Evolutionary conservation across 192 early-diverging fungal species (phyloP).

Genomic region (Rhizophlyctis rosea): DNA sequence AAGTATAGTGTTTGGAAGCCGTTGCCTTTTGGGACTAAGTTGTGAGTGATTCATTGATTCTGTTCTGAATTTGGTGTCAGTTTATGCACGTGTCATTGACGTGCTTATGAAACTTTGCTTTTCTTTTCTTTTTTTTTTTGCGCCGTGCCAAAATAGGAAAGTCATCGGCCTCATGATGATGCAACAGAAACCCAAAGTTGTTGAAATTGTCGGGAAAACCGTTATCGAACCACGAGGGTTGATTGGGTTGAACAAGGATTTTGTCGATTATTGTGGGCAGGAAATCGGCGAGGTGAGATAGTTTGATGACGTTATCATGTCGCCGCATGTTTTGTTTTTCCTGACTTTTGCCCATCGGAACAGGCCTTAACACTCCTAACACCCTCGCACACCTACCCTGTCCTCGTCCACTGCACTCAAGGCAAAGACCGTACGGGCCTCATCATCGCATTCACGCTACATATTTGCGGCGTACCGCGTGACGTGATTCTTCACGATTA

Average conservation of each 20-base stretch:
- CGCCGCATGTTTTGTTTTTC: background rate
- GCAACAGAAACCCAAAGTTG: conserved; percentile 17
- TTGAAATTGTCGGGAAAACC: conserved; percentile 23
- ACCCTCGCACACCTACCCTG: conserved; percentile 29
- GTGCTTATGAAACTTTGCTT: background rate
- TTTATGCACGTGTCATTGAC: too few relatives aligned
- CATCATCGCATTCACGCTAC: conserved; percentile 24
- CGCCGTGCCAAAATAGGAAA: conserved; percentile 23
- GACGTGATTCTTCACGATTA: conserved; percentile 26
- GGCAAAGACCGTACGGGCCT: conserved; percentile 54
- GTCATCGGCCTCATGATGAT: conserved; percentile 28
- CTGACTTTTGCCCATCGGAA: too few relatives aligned
- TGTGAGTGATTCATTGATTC: conserved; percentile 19
- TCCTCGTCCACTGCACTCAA: conserved; percentile 48
- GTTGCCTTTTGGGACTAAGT: conserved; percentile 8
- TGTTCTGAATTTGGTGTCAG: too few relatives aligned
- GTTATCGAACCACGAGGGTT: conserved; percentile 39
- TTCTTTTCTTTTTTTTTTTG: background rate
- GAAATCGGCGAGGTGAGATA: conserved; percentile 27
- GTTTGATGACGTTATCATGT: background rate
- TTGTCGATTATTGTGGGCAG: conserved; percentile 30
- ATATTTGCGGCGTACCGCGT: conserved; percentile 10
- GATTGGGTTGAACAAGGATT: conserved; percentile 39
- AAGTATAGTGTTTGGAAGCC: conserved; percentile 30
- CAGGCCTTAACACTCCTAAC: conserved; percentile 29